phyloP scores from a whole-genome alignment of 148 eudicot species.

The Limonium bicolor region DNA sequence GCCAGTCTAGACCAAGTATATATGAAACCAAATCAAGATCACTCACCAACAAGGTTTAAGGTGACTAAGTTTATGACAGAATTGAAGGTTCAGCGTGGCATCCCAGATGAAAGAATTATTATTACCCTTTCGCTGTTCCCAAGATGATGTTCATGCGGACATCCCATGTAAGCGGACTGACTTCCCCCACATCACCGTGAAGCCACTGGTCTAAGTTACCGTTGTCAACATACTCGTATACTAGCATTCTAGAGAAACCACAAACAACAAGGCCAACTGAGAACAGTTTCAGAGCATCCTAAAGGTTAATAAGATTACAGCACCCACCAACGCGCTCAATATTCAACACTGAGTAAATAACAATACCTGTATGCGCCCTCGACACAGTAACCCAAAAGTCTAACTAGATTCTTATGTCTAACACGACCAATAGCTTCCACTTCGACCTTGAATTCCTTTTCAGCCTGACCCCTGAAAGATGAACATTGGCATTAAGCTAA shows the following conservation, averaged over 20 bases:
- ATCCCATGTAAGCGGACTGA: conserved; percentile 33
- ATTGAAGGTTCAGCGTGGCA: too few species aligned
- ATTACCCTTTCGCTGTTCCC: conserved; percentile 29
- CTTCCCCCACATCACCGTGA: conserved; percentile 3
- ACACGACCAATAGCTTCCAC: conserved; percentile 46
- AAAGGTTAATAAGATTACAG: too few species aligned
- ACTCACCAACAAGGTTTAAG: background rate
- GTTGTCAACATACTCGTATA: conserved; percentile 3
- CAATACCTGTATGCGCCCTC: conserved; percentile 38
- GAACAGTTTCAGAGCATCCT: too few species aligned
- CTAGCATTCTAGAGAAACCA: conserved; percentile 1
- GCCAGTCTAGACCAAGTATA: background rate
- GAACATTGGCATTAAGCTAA: too few species aligned
- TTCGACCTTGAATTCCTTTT: conserved; percentile 39
- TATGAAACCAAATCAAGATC: too few species aligned
- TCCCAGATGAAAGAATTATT: background rate
- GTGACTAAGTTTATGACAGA: background rate
- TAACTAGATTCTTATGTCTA: conserved; percentile 35
- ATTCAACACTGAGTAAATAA: too few species aligned
- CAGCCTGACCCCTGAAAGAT: conserved; percentile 47
- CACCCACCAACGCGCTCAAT: too few species aligned
- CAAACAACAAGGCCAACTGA: too few species aligned
- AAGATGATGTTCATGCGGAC: conserved; percentile 22
- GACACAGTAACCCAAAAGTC: conserved; percentile 37
- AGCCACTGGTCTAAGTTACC: conserved; percentile 5